Conservation (phyloP, 2,329 filamentous ascomycete genomes). For the Apiospora sp. region DNA sequence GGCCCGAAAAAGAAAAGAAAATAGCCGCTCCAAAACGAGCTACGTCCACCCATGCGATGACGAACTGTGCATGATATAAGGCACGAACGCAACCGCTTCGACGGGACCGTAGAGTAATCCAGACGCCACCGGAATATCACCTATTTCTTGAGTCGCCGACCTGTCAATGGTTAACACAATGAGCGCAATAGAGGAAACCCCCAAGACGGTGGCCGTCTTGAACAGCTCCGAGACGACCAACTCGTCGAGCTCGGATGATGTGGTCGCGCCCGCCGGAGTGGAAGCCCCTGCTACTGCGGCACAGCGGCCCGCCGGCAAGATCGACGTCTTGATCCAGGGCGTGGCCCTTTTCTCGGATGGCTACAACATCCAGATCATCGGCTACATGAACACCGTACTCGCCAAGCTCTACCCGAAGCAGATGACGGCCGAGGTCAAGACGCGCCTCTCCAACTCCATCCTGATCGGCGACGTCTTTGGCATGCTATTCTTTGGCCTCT, state of each 20-base stretch:
- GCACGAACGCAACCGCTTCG: neutral
- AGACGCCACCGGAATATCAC: neutral
- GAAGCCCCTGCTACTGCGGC: neutral
- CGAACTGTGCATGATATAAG: neutral
- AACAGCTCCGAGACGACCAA: constrained; percentile 1
- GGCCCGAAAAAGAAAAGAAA: neutral
- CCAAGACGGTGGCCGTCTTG: neutral
- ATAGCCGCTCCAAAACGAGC: neutral
- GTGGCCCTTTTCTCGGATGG: constrained; percentile 45
- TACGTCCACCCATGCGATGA: neutral
- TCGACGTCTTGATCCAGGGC: constrained; percentile 40
- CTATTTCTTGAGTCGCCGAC: neutral
- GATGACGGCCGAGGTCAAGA: constrained; percentile 46
- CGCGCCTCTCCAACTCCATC: constrained; percentile 49
- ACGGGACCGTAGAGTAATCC: neutral
- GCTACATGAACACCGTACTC: constrained; percentile 44
- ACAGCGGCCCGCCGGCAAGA: constrained; percentile 26
- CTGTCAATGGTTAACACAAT: neutral
- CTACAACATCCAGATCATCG: constrained; percentile 46
- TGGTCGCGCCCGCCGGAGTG: neutral
- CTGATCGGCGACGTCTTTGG: constrained; percentile 52
- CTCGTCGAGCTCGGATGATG: neutral
- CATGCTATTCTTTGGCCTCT: constrained; percentile 49
- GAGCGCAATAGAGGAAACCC: neutral
- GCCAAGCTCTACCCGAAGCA: constrained; percentile 41